Conservation (phyloP, 1,139 yeast species). For the Zygosaccharomyces sapae region DNA sequence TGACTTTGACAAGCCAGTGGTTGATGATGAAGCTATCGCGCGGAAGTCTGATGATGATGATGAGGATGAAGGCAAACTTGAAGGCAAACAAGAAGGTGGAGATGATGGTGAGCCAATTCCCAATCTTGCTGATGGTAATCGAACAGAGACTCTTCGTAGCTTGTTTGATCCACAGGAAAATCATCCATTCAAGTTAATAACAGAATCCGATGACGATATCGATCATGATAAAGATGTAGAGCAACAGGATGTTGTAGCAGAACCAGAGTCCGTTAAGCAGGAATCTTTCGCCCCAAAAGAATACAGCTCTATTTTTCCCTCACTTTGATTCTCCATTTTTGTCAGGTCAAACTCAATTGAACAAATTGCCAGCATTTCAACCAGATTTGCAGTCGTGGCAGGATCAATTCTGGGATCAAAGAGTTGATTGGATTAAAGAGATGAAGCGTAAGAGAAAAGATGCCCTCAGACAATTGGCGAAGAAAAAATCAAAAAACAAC, state of each 20-base stretch:
- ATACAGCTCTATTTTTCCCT: constrained; percentile 60
- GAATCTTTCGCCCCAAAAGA: constrained; percentile 19
- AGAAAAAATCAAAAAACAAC: constrained; percentile 8
- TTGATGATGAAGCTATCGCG: constrained; percentile 41
- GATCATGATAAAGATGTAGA: constrained; percentile 32
- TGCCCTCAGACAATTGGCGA: constrained; percentile 51
- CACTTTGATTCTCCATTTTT: constrained; percentile 84
- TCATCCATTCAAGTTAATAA: constrained; percentile 35
- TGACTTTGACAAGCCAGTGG: constrained; percentile 62
- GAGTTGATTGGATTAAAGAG: constrained; percentile 77
- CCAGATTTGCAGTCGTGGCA: constrained; percentile 58
- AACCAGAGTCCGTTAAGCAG: constrained; percentile 14
- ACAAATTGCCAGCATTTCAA: constrained; percentile 46
- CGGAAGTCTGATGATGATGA: constrained; percentile 29
- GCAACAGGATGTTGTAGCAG: constrained; percentile 6
- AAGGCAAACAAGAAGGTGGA: constrained; percentile 24
- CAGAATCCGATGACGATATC: constrained; percentile 39
- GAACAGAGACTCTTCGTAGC: constrained; percentile 59
- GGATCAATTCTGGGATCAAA: constrained; percentile 72
- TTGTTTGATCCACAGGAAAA: constrained; percentile 52
- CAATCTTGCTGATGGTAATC: constrained; percentile 42
- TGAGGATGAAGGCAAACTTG: constrained; percentile 16
- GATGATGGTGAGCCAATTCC: constrained; percentile 52
- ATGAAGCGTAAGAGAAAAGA: constrained; percentile 75
- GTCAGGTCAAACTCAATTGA: constrained; percentile 75